Evolutionary conservation across 352 stramenopile genomes (phyloP), one percentile per base, ranked within the genome.

Genomic region (Vaucheria bursata): DNA sequence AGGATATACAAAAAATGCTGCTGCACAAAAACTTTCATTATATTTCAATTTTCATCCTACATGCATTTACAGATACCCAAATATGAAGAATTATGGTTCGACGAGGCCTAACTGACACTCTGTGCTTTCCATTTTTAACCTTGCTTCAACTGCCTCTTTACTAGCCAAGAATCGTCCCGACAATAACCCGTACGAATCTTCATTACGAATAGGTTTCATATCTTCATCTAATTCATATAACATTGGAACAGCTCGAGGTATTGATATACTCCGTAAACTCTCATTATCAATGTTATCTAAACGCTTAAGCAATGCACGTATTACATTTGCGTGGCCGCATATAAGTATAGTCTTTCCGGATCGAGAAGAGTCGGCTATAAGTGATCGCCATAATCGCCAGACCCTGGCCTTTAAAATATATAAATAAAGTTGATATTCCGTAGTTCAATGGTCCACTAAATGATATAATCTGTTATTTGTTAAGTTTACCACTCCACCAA

Each of bases 141-240:
- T 34, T 31, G 53, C 53, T 2, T 31, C 53, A 34, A 68, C n/a
- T n/a, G n/a, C n/a, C n/a, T n/a, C n/a, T n/a, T n/a, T n/a, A 87
- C 98, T 91, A 75, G 94, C 95, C 59, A 95, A 86, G 79, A 94
- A 95, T 74, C 85, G 87, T 73, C 90, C 90, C 74, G 83, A 85
- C 69, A 84, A 73, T n/a, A 90, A 90, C 53, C 87, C 90, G 59
- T 95, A 95, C 59, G 92, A 91, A 70, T 94, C 89, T 40, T 88
- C 83, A 85, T 96, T 90, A 38, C 87, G 87, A 81, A 99, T 91
- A 0, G 92, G 90, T 77, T 96, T 94, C 77, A 98, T 87, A 87
- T 98, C 90, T 79, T 97, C 93, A 86, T 99, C 95, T 79, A 99
- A 85, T 78, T 96, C 89, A 88, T 97, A 97, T 37, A 98, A 90